phyloP scores from a whole-genome alignment of 345 rosid species.

The Camelina laxa region DNA sequence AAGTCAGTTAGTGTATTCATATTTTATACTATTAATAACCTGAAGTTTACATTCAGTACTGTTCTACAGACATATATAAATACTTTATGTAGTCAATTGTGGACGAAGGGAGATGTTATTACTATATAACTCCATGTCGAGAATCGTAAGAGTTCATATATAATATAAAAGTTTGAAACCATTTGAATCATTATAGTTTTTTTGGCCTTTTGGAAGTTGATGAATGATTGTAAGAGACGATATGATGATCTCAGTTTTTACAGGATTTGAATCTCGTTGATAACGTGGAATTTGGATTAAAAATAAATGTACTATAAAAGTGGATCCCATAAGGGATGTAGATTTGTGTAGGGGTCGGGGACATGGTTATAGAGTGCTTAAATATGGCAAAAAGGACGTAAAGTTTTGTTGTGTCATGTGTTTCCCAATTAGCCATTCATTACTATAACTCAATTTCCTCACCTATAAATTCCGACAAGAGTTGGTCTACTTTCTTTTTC shows the following conservation, averaged over 20 bases:
- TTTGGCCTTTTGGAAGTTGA: background rate
- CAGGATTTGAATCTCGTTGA: background rate
- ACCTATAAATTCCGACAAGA: constrained; percentile 35
- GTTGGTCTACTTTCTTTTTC: constrained; percentile 35
- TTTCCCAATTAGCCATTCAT: constrained; percentile 39
- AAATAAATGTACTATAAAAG: background rate
- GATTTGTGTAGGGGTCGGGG: constrained; percentile 42
- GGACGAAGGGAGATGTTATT: background rate
- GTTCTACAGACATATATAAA: constrained; percentile 6
- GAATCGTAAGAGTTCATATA: constrained; percentile 1
- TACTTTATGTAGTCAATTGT: background rate
- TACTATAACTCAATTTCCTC: constrained; percentile 29
- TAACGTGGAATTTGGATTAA: constrained; percentile 11
- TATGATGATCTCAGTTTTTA: background rate
- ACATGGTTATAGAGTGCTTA: constrained; percentile 31
- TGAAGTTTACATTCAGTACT: constrained; percentile 15
- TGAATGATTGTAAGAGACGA: background rate
- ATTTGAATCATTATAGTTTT: background rate
- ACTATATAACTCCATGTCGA: background rate
- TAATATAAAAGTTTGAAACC: background rate
- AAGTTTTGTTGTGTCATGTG: constrained; percentile 46
- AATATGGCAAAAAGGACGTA: constrained; percentile 46
- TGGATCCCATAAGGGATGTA: constrained; percentile 30
- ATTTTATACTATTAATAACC: background rate
- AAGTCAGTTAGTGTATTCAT: constrained; percentile 16